Conservation (phyloP, 1,284 basidiomycete genomes). For the Trichosporon asahii region DNA sequence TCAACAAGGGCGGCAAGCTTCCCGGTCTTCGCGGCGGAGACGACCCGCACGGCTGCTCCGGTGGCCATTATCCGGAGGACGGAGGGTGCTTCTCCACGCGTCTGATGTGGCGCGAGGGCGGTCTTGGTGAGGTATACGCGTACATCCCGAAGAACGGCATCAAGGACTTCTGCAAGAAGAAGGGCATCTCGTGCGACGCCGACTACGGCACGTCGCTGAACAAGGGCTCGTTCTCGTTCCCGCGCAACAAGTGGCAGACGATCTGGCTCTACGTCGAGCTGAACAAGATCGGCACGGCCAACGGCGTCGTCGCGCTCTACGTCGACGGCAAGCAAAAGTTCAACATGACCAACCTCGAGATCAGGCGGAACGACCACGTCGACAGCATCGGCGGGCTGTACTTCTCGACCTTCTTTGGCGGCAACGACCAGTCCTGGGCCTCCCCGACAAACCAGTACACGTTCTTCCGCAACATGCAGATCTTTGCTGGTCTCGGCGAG, state of each 20-base stretch:
- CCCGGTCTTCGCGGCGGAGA: conserved; percentile 51
- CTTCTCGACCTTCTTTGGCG: conserved; percentile 54
- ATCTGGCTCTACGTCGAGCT: conserved; percentile 48
- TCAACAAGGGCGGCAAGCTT: conserved; percentile 50
- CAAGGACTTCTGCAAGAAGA: conserved; percentile 38
- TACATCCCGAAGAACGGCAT: conserved; percentile 44
- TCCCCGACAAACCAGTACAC: conserved; percentile 45
- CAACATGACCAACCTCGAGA: conserved; percentile 41
- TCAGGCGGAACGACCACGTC: conserved; percentile 40
- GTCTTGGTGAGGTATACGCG: conserved; percentile 51
- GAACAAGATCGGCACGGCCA: conserved; percentile 43
- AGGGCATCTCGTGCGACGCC: conserved; percentile 45
- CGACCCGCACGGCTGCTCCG: conserved; percentile 45
- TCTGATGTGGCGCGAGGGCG: conserved; percentile 50
- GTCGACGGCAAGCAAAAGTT: conserved; percentile 48
- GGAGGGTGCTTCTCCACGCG: conserved; percentile 49
- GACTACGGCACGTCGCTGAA: conserved; percentile 52
- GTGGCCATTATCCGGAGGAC: conserved; percentile 48
- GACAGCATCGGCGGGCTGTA: conserved; percentile 43
- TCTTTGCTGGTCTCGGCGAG: conserved; percentile 38
- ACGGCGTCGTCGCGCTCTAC: conserved; percentile 46
- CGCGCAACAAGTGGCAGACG: conserved; percentile 47
- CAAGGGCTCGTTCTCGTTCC: conserved; percentile 46
- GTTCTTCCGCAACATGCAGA: conserved; percentile 47
- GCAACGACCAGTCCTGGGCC: conserved; percentile 47